A percentile compares a stretch with the other conserved stretches of the same genome.
Evolutionary conservation across 1,284 basidiomycete species (phyloP).

Genomic region (Austroboletus novae-zelandiae): DNA sequence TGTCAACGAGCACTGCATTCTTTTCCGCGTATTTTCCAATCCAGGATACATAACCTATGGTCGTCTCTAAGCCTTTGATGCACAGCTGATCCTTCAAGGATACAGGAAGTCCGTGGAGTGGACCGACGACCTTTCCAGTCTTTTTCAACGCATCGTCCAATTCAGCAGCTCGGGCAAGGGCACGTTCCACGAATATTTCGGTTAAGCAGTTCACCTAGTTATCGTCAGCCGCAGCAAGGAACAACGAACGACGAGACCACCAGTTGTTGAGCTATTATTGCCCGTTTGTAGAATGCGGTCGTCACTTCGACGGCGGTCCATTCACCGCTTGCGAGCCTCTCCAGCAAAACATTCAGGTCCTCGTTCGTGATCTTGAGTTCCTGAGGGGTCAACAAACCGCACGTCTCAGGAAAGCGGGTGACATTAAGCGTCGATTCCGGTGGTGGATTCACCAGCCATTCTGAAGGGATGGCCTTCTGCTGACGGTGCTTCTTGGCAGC

Average conservation of each 20-base stretch:
- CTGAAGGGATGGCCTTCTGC: slow-evolving; percentile 44
- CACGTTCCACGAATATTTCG: slow-evolving; percentile 53
- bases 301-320: slow-evolving; percentile 49
- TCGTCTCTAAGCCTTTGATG: slow-evolving; percentile 52
- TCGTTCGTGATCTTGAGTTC: slow-evolving; percentile 54
- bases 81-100: slow-evolving; percentile 61
- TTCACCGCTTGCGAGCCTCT: slow-evolving; percentile 38
- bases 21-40: slow-evolving; percentile 53
- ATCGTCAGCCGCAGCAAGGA: slow-evolving; percentile 17
- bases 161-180: slow-evolving; percentile 48
- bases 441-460: slow-evolving; percentile 43
- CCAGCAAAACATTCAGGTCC: slow-evolving; percentile 38
- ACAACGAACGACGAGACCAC: slow-evolving; percentile 27
- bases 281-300: slow-evolving; percentile 57
- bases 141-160: slow-evolving; percentile 47
- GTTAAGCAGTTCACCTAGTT: slow-evolving; percentile 54
- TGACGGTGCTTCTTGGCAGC: slow-evolving; percentile 44
- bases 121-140: slow-evolving; percentile 50
- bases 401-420: slow-evolving; percentile 39
- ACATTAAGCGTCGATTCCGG: slow-evolving; percentile 39
- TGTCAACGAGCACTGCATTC: slow-evolving; percentile 59
- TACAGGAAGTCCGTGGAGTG: slow-evolving; percentile 61
- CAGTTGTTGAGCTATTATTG: slow-evolving; percentile 58
- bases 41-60: slow-evolving; percentile 66
- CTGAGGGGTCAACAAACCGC: slow-evolving; percentile 41